These are phyloP conservation scores for Ricinus communis DNA, from an alignment of 345 rosid species.

Conservation along the genomic window DNA sequence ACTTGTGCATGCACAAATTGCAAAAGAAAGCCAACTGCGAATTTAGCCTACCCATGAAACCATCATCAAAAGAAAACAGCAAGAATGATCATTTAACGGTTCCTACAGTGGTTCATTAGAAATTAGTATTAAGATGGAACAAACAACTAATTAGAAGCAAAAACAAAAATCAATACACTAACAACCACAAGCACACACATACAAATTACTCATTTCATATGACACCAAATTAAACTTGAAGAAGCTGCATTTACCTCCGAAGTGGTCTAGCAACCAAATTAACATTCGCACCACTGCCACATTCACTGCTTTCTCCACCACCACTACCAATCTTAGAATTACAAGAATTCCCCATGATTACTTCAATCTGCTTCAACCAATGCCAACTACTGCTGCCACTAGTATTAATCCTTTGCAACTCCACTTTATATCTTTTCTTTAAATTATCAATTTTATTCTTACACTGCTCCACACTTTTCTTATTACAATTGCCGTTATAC, in stretches of 20 bases:
- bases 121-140: too few relatives aligned
- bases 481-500: slow-evolving; percentile 3
- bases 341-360: slow-evolving; percentile 58
- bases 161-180: too few relatives aligned
- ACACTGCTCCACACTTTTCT: slow-evolving; percentile 65
- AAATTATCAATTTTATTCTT: slow-evolving; percentile 91
- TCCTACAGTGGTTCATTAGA: too few relatives aligned
- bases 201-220: too few relatives aligned
- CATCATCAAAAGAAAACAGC: too few relatives aligned
- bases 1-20: too few relatives aligned
- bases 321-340: slow-evolving; percentile 10
- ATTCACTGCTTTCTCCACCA: slow-evolving; percentile 2
- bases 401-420: slow-evolving; percentile 64
- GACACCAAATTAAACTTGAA: too few relatives aligned
- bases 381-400: slow-evolving; percentile 66
- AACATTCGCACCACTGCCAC: slow-evolving; percentile 14
- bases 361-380: slow-evolving; percentile 87
- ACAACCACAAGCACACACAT: too few relatives aligned
- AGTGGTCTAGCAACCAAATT: slow-evolving; percentile 13
- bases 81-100: too few relatives aligned
- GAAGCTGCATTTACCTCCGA: slow-evolving; percentile 22
- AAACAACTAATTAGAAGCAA: too few relatives aligned
- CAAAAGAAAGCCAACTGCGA: too few relatives aligned
- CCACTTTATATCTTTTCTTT: slow-evolving; percentile 87
- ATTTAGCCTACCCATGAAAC: too few relatives aligned